A percentile compares a stretch with the other conserved stretches of the same genome.
phyloP scores from a whole-genome alignment of 371 early-diverging fungal genomes.

The Conidiobolus incongruus region DNA sequence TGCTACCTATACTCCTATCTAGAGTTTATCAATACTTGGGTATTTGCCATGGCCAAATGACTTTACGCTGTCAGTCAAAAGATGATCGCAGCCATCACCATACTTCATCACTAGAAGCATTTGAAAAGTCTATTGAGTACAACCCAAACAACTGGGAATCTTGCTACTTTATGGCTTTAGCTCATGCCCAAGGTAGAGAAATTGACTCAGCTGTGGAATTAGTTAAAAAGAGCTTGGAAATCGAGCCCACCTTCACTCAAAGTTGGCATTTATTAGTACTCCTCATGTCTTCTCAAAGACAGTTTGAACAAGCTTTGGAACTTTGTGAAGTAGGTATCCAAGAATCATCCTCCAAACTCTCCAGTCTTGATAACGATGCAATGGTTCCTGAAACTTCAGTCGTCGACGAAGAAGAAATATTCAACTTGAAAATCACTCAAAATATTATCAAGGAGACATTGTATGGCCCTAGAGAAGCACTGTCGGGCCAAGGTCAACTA shows the following conservation, averaged over 20 bases:
- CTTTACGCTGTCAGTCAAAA: too few relatives aligned
- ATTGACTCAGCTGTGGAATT: constrained; percentile 35
- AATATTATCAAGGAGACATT: constrained; percentile 20
- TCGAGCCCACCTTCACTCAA: constrained; percentile 32
- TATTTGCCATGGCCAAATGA: too few relatives aligned
- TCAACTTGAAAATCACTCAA: constrained; percentile 31
- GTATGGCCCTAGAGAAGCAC: constrained; percentile 22
- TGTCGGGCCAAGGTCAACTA: constrained; percentile 24
- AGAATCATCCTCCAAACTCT: constrained; percentile 20
- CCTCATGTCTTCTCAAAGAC: constrained; percentile 38
- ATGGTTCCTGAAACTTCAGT: too few relatives aligned
- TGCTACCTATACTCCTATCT: too few relatives aligned
- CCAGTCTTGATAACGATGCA: too few relatives aligned
- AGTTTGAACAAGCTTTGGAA: constrained; percentile 32
- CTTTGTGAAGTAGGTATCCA: constrained; percentile 50
- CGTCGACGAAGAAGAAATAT: constrained; percentile 25
- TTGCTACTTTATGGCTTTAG: constrained; percentile 54
- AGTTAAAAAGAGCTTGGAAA: constrained; percentile 30
- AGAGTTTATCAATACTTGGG: too few relatives aligned
- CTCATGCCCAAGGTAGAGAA: constrained; percentile 61
- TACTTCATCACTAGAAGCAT: constrained; percentile 30
- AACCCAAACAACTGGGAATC: constrained; percentile 23
- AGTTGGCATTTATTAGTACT: constrained; percentile 77
- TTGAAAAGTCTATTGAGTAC: constrained; percentile 23
- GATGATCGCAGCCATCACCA: constrained; percentile 47